Evolutionary conservation across 257 asterid genomes (phyloP).

Genomic region (Leptodermis oblonga): DNA sequence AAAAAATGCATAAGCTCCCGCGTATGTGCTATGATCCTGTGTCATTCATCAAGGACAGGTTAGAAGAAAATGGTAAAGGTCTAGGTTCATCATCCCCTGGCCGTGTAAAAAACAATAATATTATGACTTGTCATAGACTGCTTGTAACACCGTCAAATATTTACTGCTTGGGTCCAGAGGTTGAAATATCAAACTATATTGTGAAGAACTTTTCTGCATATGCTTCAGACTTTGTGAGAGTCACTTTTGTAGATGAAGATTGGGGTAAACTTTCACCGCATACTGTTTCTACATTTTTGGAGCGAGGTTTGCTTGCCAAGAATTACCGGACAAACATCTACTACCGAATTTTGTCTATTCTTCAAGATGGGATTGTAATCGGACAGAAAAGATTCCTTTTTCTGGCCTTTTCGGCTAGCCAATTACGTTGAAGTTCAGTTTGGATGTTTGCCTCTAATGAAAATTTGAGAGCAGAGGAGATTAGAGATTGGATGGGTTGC

Average conservation of each 20-base stretch:
- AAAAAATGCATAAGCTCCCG: constrained; percentile 66
- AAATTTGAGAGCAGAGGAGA: constrained; percentile 53
- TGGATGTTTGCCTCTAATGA: constrained; percentile 99
- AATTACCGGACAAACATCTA: constrained; percentile 59
- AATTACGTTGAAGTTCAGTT: too few relatives aligned
- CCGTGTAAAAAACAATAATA: constrained; percentile 39
- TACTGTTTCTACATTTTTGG: constrained; percentile 46
- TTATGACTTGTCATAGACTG: constrained; percentile 81
- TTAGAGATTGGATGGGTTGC: constrained; percentile 95
- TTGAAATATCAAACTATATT: constrained; percentile 78
- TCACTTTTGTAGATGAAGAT: constrained; percentile 96
- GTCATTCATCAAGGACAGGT: constrained; percentile 39
- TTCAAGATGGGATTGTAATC: constrained; percentile 61
- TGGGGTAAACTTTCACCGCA: constrained; percentile 64
- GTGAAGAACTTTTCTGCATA: constrained; percentile 66
- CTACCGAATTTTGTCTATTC: constrained; percentile 56
- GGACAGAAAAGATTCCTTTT: constrained; percentile 73
- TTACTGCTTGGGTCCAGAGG: constrained; percentile 91
- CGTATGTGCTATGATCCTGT: constrained; percentile 64
- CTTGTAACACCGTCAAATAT: constrained; percentile 76
- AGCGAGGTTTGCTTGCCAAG: constrained; percentile 64
- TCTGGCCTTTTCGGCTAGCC: constrained; percentile 90
- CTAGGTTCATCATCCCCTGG: constrained; percentile 28
- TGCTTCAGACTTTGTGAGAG: constrained; percentile 78
- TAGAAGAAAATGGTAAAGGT: constrained; percentile 25